These are phyloP conservation scores for Colletotrichum lentis DNA, from an alignment of 2,329 filamentous ascomycete species.

Conservation along the genomic window DNA sequence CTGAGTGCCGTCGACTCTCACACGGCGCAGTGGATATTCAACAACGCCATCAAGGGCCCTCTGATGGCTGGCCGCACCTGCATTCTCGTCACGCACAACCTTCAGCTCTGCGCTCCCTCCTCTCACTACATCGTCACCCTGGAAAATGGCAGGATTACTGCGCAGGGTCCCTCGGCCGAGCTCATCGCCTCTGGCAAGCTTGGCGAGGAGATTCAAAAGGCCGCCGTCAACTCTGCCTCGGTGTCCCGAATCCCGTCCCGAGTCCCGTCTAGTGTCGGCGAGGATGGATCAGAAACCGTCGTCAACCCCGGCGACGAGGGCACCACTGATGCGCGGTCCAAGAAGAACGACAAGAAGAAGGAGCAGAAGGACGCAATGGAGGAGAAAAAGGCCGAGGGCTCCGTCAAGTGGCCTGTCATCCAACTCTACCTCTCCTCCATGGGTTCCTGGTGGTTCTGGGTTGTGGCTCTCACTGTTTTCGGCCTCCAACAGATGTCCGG, in stretches of 20 bases:
- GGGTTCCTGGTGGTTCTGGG: conserved; percentile 98
- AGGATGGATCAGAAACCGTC: conserved; percentile 65
- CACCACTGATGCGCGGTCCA: conserved; percentile 58
- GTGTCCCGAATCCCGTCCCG: conserved; percentile 80
- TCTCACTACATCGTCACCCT: conserved; percentile 84
- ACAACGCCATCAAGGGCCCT: conserved; percentile 87
- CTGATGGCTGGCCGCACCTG: conserved; percentile 91
- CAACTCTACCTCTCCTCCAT: conserved; percentile 86
- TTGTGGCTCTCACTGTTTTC: conserved; percentile 78
- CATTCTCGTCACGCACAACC: conserved; percentile 94
- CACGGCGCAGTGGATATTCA: conserved; percentile 97
- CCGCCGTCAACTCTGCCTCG: conserved; percentile 72
- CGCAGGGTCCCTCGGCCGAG: conserved; percentile 79
- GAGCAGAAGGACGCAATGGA: conserved; percentile 65
- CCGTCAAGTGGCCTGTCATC: conserved; percentile 88
- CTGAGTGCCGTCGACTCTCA: conserved; percentile 97
- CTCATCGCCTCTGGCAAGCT: conserved; percentile 88
- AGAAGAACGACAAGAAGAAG: conserved; percentile 56
- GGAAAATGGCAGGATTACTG: conserved; percentile 82
- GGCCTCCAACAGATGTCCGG: conserved; percentile 82
- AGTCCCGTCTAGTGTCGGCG: conserved; percentile 77
- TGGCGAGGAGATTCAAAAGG: conserved; percentile 82
- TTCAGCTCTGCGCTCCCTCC: conserved; percentile 82
- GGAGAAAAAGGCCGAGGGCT: conserved; percentile 83
- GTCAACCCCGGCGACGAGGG: conserved; percentile 61